Evolutionary conservation across 2,329 filamentous ascomycete genomes (phyloP), one percentile per base, ranked within the genome.

Genomic region (Phialophora macrospora): DNA sequence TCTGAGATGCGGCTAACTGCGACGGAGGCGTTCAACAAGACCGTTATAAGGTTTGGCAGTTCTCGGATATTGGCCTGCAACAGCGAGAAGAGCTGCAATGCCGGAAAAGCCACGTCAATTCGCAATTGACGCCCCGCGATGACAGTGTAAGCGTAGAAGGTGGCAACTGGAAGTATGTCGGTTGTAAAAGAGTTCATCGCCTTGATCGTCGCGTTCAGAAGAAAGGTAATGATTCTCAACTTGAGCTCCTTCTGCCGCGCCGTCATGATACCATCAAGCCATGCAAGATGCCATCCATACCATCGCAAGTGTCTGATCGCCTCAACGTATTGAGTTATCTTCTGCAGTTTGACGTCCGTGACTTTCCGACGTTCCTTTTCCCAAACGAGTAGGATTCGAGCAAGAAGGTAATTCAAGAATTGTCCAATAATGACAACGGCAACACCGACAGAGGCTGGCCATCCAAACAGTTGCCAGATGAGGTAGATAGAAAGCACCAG

Each of bases 21-120:
- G 20, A 97, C 89, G n/a, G 86, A 88, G 0, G 92, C 91, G 72
- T 96, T 96, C 70, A 96, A 84, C 4, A 94, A 79, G 0, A 89
- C 85, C 0, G 90, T 92, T 51, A 96, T 87, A 9, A 96, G 80
- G 32, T 86, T 82, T 1, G 93, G 93, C 0, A 96, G 79, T 60
- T 93, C 90, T 62, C 88, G 87, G 56, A 97, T 80, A 66, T 88
- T 91, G 1, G 80, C 82, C 72, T 94, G 90, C 11, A 97, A 80
- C 80, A 94, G 87, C 0, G 82, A 81, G 72, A 97, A 96, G 0
- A 97, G 82, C 67, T 93, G 89, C 1, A 97, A 81, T 0, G 93
- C 92, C 0, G 93, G 93, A 75, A 96, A 97, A 9, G 93, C 93
- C 28, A 96, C 83, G 67, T 96, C 90, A 41, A 96, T 87, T 0